Conservation (phyloP, 805 yeast genomes). For the Millerozyma acaciae region DNA sequence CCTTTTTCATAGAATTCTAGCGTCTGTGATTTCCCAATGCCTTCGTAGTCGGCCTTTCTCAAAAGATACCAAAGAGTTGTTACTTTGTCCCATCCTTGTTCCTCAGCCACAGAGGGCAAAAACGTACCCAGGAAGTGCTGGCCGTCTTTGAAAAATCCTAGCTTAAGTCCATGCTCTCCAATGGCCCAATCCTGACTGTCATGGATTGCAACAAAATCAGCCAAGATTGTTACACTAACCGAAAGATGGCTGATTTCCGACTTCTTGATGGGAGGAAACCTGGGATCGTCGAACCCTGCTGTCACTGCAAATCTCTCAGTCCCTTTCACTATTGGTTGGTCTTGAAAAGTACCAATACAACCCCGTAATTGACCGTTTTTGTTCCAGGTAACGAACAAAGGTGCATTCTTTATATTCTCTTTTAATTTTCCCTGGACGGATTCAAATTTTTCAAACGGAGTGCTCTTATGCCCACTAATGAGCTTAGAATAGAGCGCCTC, state of each 20-base stretch:
- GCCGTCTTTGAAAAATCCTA: constrained; percentile 44
- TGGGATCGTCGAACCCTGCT: constrained; percentile 69
- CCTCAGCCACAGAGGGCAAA: constrained; percentile 84
- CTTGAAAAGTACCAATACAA: constrained; percentile 86
- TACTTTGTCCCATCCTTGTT: constrained; percentile 74
- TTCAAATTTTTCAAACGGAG: constrained; percentile 10
- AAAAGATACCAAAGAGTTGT: constrained; percentile 72
- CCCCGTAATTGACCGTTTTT: constrained; percentile 61
- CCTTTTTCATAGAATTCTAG: constrained; percentile 25
- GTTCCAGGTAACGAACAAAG: constrained; percentile 90
- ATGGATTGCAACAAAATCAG: constrained; percentile 49
- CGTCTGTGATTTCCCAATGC: constrained; percentile 12
- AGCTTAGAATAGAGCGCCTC: constrained; percentile 26
- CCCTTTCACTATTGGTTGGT: constrained; percentile 52
- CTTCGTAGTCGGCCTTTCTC: constrained; percentile 58
- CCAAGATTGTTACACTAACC: constrained; percentile 63
- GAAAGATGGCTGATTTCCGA: constrained; percentile 50
- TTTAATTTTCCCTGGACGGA: constrained; percentile 7
- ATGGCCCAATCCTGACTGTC: constrained; percentile 71
- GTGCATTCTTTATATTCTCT: constrained; percentile 30
- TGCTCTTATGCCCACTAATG: constrained; percentile 8
- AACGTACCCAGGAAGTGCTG: constrained; percentile 67
- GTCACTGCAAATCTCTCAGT: constrained; percentile 56
- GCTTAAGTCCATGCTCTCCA: constrained; percentile 78
- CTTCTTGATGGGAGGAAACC: constrained; percentile 63